A percentile compares a stretch with the other conserved stretches of the same genome.
phyloP scores from a whole-genome alignment of 345 rosid genomes.

The Viola odorata region DNA sequence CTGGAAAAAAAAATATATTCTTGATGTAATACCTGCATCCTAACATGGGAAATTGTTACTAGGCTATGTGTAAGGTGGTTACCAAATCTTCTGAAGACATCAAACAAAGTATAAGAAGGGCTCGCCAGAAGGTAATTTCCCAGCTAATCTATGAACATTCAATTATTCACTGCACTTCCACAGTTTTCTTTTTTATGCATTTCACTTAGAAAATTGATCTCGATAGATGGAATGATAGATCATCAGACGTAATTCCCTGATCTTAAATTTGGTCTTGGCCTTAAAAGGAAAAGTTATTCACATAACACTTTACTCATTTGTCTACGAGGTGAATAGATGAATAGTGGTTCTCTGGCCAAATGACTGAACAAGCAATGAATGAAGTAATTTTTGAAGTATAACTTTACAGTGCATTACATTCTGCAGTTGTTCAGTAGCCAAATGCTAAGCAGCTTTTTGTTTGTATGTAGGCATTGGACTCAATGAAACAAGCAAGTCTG shows the following conservation, averaged over 20 bases:
- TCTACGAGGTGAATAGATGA: too few species aligned
- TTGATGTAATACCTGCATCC: too few species aligned
- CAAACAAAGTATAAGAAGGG: constrained; percentile 87
- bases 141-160: neutral
- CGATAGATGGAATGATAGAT: too few species aligned
- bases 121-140: constrained; percentile 68
- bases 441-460: neutral
- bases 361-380: neutral
- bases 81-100: constrained; percentile 83
- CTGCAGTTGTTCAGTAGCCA: neutral
- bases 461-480: constrained; percentile 67
- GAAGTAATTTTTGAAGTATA: neutral
- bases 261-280: too few species aligned
- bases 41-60: constrained; percentile 6
- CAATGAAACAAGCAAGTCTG: constrained; percentile 65
- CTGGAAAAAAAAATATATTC: neutral
- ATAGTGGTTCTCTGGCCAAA: neutral
- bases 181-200: neutral
- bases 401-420: neutral
- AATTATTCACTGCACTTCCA: neutral
- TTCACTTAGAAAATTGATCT: too few species aligned
- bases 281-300: too few species aligned
- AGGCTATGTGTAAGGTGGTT: constrained; percentile 91
- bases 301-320: too few species aligned
- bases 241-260: too few species aligned